These are phyloP conservation scores for Pulveroboletus sp. DNA, from an alignment of 768 basidiomycete genomes.

Conservation along the genomic window DNA sequence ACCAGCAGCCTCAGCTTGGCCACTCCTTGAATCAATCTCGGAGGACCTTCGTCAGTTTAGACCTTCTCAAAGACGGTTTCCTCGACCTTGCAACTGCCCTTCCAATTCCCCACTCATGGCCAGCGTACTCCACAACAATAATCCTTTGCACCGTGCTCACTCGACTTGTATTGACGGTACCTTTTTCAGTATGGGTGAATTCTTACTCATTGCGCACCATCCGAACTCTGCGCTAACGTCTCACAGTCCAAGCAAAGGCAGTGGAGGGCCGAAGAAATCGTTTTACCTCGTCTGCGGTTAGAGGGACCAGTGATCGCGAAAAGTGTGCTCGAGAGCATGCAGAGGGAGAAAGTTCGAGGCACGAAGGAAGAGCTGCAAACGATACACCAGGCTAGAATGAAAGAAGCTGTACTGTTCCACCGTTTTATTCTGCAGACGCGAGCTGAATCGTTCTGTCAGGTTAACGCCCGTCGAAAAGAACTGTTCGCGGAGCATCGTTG, in stretches of 20 bases:
- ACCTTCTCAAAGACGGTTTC: constrained; percentile 55
- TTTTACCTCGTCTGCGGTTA: constrained; percentile 52
- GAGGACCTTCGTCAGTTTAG: constrained; percentile 25
- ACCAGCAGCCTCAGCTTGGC: constrained; percentile 4
- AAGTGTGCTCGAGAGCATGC: constrained; percentile 46
- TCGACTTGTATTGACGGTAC: constrained; percentile 58
- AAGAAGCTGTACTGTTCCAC: constrained; percentile 39
- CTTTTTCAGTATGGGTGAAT: constrained; percentile 72
- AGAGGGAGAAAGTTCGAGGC: constrained; percentile 48
- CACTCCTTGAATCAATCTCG: constrained; percentile 2
- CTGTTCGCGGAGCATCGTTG: constrained; percentile 60
- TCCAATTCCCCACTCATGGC: constrained; percentile 65
- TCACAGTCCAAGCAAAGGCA: constrained; percentile 57
- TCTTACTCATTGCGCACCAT: not conserved
- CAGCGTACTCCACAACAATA: constrained; percentile 72
- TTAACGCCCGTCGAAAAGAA: constrained; percentile 52
- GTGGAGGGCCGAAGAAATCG: constrained; percentile 56
- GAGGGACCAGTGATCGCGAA: constrained; percentile 41
- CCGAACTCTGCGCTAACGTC: constrained; percentile 14
- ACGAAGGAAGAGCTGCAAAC: constrained; percentile 49
- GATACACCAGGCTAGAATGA: constrained; percentile 45
- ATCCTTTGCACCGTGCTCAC: constrained; percentile 61
- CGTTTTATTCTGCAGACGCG: not conserved
- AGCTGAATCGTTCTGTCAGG: constrained; percentile 32
- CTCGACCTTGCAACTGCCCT: constrained; percentile 72